Percentiles rank a stretch among this genome's conserved stretches.
Conservation (phyloP, 2,329 filamentous ascomycete species). For the Pezicula neosporulosa region DNA sequence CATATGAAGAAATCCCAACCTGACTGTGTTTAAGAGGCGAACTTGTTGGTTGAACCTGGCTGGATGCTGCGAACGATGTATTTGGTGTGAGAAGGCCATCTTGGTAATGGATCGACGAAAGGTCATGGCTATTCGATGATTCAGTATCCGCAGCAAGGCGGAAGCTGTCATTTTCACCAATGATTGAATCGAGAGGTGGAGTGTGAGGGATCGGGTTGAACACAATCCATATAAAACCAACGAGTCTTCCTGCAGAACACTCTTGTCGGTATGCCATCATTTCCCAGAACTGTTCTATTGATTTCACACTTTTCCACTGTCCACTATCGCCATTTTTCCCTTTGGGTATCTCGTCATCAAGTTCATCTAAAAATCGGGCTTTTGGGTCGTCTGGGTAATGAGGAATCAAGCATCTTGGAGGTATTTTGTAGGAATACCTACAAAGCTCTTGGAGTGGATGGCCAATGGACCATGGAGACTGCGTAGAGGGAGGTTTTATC, state of each 20-base stretch:
- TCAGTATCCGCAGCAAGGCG: neutral
- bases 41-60: constrained; percentile 8
- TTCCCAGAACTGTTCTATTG: constrained; percentile 94
- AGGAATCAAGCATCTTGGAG: constrained; percentile 81
- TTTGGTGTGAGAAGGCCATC: constrained; percentile 8
- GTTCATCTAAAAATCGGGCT: constrained; percentile 79
- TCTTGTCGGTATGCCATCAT: constrained; percentile 97
- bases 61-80: constrained; percentile 19
- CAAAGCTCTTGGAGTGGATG: constrained; percentile 66
- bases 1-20: neutral
- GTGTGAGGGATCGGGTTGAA: constrained; percentile 42
- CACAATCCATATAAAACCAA: constrained; percentile 93
- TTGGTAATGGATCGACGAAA: constrained; percentile 15
- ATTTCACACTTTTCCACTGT: constrained; percentile 79
- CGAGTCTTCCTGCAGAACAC: constrained; percentile 86
- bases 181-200: constrained; percentile 5
- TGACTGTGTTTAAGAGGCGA: constrained; percentile 6
- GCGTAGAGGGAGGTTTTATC: constrained; percentile 31
- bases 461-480: constrained; percentile 60
- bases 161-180: constrained; percentile 9
- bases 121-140: neutral
- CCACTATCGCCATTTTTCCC: constrained; percentile 54
- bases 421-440: constrained; percentile 62
- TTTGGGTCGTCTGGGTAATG: constrained; percentile 96
- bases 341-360: constrained; percentile 77